Base-by-base conservation (phyloP, 2,329 filamentous ascomycete genomes). In the Microthyrium microscopicum region DNA sequence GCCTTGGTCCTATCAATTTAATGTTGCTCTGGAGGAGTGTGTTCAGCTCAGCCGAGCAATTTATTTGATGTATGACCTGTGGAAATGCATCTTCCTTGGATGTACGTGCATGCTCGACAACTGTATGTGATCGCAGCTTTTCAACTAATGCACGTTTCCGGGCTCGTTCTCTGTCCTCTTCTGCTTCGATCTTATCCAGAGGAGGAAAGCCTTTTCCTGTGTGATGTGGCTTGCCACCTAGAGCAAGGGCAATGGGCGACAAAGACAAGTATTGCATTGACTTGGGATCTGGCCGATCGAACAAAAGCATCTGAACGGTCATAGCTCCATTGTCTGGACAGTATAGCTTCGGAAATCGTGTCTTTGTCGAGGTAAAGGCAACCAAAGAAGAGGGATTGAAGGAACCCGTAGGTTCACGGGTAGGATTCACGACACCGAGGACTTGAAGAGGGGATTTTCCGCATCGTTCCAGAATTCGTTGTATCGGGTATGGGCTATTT, bases 261-360 rank as follows among this genome's bases (percentile, higher is more conserved):
- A 94, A 62, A 1, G 89, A 98, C 44, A 95, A 77, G 54, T 95
- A 98, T 55, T 98, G 87, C 89, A 98, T 95, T 35, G 75, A 71
- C 20, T 68, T 73, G 0, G 89, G 87, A 36, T 78, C 70, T 1
- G 89, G 89, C 29, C 85, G 68, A 46, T 93, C 75, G 54, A 91
- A 98, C 37, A 91, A 65, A 37, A 95, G 79, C 28, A 94, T 70
- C 50, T 98, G 89, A 29, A 92, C 71, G 29, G 75, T 82, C 15
- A 78, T 64, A 17, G 20, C 35, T 4, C 73, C 72, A 40, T 70
- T 68, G 30, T 74, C 66, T 1, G 68, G 64, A 42, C 80, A 91
- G 36, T 70, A 73, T 39, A 98, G 74, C 24, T 65, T 67, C 2
- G 87, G 87, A n/a, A 73, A 60, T 40, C 57, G 60, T 29, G 53